Conservation (phyloP, 495 filamentous ascomycete species). For the Acidiella bohemica region DNA sequence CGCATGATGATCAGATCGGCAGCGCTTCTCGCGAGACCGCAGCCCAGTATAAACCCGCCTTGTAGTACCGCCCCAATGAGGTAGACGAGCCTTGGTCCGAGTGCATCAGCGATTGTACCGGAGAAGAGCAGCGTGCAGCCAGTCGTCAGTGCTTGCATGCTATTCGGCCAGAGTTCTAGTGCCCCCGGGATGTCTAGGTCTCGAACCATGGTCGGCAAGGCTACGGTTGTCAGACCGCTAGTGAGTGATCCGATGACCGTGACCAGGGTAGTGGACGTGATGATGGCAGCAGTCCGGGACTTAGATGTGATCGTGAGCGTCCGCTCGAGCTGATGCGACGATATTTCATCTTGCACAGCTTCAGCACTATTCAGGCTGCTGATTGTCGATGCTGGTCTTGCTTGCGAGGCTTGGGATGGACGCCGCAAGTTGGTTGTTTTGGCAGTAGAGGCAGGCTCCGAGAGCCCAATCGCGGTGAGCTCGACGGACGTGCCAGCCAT, state of each 20-base stretch:
- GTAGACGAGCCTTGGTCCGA: conserved; percentile 34
- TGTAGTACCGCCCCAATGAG: conserved; percentile 35
- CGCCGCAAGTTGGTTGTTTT: no score
- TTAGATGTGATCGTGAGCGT: conserved; percentile 12
- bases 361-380: no score
- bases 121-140: conserved; percentile 38
- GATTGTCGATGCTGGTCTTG: no score
- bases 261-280: conserved; percentile 29
- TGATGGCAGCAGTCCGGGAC: conserved; percentile 27
- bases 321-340: conserved; percentile 1
- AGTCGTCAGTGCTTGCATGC: conserved; percentile 27
- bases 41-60: conserved; percentile 33
- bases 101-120: conserved; percentile 39
- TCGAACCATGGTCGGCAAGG: conserved; percentile 36
- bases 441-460: no score
- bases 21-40: conserved; percentile 34
- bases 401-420: no score
- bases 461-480: no score
- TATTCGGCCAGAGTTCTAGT: conserved; percentile 12
- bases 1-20: conserved; percentile 40
- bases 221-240: conserved; percentile 35
- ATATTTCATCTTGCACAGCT: no score
- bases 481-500: no score
- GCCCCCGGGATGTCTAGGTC: conserved; percentile 20
- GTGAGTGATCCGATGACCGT: conserved; percentile 28